Evolutionary conservation across 805 yeast genomes (phyloP).

Genomic region (Nakazawaea wyomingensis): DNA sequence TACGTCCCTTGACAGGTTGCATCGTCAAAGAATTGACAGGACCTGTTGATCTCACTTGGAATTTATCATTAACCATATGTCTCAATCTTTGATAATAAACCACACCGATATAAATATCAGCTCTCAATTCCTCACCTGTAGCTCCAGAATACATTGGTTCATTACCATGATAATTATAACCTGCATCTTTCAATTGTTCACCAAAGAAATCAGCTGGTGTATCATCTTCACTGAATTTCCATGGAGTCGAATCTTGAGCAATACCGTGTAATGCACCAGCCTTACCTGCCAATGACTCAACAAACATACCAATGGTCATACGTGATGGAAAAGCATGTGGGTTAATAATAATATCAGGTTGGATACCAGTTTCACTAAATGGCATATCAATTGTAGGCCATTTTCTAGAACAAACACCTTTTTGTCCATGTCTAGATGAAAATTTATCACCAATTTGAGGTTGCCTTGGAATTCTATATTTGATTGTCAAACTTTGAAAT

Average conservation of each 20-base stretch:
- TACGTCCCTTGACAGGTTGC: conserved; percentile 99
- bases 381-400: conserved; percentile 99
- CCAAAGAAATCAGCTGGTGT: conserved; percentile 98
- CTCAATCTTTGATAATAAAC: conserved; percentile 97
- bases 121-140: conserved; percentile 95
- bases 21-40: conserved; percentile 94
- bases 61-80: conserved; percentile 99
- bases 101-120: conserved; percentile 93
- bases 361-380: conserved; percentile 91
- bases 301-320: conserved; percentile 99
- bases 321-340: conserved; percentile 99
- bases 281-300: conserved; percentile 96
- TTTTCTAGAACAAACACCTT: conserved; percentile 97
- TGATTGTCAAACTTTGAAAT: conserved; percentile 80
- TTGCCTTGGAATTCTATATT: conserved; percentile 83
- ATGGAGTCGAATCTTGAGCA: conserved; percentile 96
- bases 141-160: conserved; percentile 99
- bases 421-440: conserved; percentile 96
- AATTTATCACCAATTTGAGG: conserved; percentile 97
- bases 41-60: conserved; percentile 98
- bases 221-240: conserved; percentile 86
- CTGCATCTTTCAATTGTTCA: conserved; percentile 80
- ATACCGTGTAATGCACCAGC: conserved; percentile 98
- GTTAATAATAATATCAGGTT: conserved; percentile 95
- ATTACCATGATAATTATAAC: conserved; percentile 96